Conservation (phyloP, 2,329 filamentous ascomycete species). For the Magnaporthiopsis poae region DNA sequence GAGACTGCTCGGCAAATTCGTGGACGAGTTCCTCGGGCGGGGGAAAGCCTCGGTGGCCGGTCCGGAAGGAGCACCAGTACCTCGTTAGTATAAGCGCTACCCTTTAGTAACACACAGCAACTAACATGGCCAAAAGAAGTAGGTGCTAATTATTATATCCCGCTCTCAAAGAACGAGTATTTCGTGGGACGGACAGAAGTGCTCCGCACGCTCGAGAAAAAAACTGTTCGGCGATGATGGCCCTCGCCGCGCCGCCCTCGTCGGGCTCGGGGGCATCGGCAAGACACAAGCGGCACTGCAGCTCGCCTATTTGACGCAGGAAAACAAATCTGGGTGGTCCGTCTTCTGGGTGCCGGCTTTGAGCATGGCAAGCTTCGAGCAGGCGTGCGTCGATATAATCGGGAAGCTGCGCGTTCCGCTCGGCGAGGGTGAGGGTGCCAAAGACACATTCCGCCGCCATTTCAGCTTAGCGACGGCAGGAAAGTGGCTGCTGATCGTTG, state of each 20-base stretch:
- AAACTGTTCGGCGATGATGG: conserved; percentile 6
- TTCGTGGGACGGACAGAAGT: conserved; percentile 12
- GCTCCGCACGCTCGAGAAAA: conserved; percentile 17
- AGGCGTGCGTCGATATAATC: conserved; percentile 26
- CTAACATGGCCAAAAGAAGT: no score
- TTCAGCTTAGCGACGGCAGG: conserved; percentile 15
- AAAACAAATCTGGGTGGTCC: conserved; percentile 23
- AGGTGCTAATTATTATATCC: no score
- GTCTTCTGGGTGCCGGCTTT: conserved; percentile 33
- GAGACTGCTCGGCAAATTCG: no score
- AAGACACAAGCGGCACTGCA: conserved; percentile 30
- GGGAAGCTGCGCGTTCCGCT: conserved; percentile 24
- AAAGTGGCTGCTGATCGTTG: conserved; percentile 18
- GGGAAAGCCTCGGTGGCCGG: no score
- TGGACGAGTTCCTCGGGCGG: no score
- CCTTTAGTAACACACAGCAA: no score
- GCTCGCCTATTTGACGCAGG: conserved; percentile 25
- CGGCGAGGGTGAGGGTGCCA: conserved; percentile 19
- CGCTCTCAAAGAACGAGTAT: no score
- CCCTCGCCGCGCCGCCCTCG: neutral
- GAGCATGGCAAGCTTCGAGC: conserved; percentile 26
- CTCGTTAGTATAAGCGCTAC: no score
- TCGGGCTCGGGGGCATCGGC: conserved; percentile 27
- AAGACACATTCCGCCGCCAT: conserved; percentile 10
- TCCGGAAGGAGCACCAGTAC: no score